Evolutionary conservation across 1,139 yeast genomes (phyloP).

Genomic region (Trichomonascaceae sp.): DNA sequence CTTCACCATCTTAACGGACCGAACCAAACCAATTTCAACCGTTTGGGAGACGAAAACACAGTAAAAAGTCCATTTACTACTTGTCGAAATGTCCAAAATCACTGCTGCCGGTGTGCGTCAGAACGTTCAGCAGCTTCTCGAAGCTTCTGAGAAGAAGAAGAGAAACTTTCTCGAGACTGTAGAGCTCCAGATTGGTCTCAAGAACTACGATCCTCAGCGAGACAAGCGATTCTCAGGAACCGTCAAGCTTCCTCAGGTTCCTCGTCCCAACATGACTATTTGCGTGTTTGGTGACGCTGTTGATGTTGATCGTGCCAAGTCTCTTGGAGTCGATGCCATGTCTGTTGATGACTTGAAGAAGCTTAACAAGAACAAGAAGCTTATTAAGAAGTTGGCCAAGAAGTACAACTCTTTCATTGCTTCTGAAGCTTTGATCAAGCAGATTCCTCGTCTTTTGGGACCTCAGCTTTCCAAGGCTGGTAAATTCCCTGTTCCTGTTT

Average conservation of each 20-base stretch:
- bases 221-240: slow-evolving; percentile 99
- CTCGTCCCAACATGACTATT: slow-evolving; percentile 99
- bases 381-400: slow-evolving; percentile 99
- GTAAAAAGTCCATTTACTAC: slow-evolving; percentile 11
- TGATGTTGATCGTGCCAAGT: slow-evolving; percentile 99
- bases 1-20: slow-evolving; percentile 11
- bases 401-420: slow-evolving; percentile 99
- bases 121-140: slow-evolving; percentile 88
- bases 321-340: slow-evolving; percentile 99
- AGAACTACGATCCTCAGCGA: slow-evolving; percentile 99
- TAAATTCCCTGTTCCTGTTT: slow-evolving; percentile 99
- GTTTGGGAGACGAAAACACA: slow-evolving; percentile 35
- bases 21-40: slow-evolving; percentile 11
- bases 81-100: slow-evolving; percentile 78
- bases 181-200: slow-evolving; percentile 98
- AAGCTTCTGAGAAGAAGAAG: slow-evolving; percentile 97
- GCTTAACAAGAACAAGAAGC: slow-evolving; percentile 99
- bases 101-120: slow-evolving; percentile 93
- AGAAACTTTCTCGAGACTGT: slow-evolving; percentile 99
- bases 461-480: slow-evolving; percentile 99
- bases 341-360: slow-evolving; percentile 99
- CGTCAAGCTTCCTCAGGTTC: slow-evolving; percentile 96
- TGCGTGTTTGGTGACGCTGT: slow-evolving; percentile 99
- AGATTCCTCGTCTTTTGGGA: slow-evolving; percentile 99
- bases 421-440: slow-evolving; percentile 98